phyloP scores from a whole-genome alignment of 768 basidiomycete genomes.

The Lactarius trivialis region DNA sequence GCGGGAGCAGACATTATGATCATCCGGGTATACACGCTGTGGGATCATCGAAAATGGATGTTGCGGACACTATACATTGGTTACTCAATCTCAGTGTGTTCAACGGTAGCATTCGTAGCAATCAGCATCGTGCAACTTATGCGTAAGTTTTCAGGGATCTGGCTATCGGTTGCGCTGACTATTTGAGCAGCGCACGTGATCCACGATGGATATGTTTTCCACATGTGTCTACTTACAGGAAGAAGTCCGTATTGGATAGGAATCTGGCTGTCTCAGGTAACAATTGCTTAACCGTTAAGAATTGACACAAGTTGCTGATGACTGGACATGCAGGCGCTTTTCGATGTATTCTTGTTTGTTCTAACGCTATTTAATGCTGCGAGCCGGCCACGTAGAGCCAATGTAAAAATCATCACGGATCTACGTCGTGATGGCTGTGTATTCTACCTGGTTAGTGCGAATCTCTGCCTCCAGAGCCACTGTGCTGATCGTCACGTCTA shows the following conservation, averaged over 20 bases:
- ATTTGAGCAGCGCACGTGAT: neutral
- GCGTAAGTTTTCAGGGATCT: neutral
- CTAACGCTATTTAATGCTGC: conserved; percentile 34
- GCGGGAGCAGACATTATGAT: conserved; percentile 33
- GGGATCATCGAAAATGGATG: conserved; percentile 32
- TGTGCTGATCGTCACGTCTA: neutral
- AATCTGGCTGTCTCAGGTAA: conserved; percentile 34
- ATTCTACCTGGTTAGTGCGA: conserved; percentile 32
- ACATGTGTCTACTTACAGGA: conserved; percentile 16
- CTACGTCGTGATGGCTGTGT: conserved; percentile 34
- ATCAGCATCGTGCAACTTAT: conserved; percentile 2
- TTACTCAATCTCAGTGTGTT: conserved; percentile 10
- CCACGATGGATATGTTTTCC: conserved; percentile 8
- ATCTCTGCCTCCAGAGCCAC: neutral
- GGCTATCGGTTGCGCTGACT: neutral
- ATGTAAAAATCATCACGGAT: conserved; percentile 30
- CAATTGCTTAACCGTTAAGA: neutral
- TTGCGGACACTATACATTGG: neutral
- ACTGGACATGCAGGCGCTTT: conserved; percentile 28
- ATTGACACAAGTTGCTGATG: neutral
- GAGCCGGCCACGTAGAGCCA: conserved; percentile 31
- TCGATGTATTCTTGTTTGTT: conserved; percentile 33
- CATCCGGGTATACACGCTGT: conserved; percentile 33
- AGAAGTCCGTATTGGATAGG: conserved; percentile 15
- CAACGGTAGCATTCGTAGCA: conserved; percentile 8